Percentiles rank a stretch among this genome's conserved stretches.
Conservation (phyloP, 1,139 yeast genomes). For the Saccharomyces hybrid region DNA sequence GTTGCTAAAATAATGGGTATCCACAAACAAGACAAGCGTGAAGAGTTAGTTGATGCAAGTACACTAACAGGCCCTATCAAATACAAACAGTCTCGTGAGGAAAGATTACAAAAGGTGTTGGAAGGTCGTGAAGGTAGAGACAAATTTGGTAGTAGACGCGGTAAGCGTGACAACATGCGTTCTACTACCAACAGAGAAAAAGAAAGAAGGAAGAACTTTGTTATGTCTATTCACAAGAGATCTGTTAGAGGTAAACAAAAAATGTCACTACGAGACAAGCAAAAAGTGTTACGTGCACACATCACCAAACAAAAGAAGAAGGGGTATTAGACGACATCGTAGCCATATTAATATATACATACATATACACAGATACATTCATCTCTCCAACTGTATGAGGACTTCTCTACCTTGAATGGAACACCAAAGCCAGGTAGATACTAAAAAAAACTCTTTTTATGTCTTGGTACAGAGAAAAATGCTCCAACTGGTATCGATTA, state of each 20-base stretch:
- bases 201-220: conserved; percentile 96
- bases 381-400: background rate
- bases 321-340: conserved; percentile 39
- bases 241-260: conserved; percentile 91
- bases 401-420: background rate
- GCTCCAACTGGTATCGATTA: background rate
- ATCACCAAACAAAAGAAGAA: conserved; percentile 83
- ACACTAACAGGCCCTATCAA: conserved; percentile 75
- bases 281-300: conserved; percentile 77
- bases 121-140: conserved; percentile 95
- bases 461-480: background rate
- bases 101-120: conserved; percentile 73
- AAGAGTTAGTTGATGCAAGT: conserved; percentile 77
- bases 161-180: conserved; percentile 66
- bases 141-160: conserved; percentile 80
- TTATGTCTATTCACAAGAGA: conserved; percentile 95
- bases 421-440: background rate
- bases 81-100: conserved; percentile 81
- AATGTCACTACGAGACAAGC: conserved; percentile 84
- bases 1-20: conserved; percentile 65
- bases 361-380: background rate
- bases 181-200: conserved; percentile 94
- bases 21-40: conserved; percentile 44
- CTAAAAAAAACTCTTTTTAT: background rate
- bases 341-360: background rate